phyloP scores from a whole-genome alignment of 2,329 filamentous ascomycete species.

The Phoma sp. region DNA sequence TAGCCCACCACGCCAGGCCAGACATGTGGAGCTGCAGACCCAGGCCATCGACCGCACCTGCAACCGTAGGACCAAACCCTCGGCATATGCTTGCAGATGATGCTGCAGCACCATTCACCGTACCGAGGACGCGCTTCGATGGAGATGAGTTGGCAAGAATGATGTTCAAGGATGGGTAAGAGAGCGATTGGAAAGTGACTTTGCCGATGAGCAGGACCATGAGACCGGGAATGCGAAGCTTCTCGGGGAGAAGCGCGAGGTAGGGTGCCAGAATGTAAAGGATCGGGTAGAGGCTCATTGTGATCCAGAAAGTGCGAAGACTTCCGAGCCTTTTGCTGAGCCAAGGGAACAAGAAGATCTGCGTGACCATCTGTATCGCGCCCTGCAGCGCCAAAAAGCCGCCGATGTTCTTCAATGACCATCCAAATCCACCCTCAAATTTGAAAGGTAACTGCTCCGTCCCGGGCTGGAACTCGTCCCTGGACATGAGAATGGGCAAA shows the following conservation, averaged over 20 bases:
- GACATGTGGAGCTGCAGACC: constrained; percentile 83
- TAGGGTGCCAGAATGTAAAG: constrained; percentile 91
- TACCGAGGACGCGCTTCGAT: constrained; percentile 82
- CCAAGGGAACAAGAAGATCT: constrained; percentile 81
- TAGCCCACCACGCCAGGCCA: constrained; percentile 92
- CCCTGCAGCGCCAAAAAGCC: constrained; percentile 89
- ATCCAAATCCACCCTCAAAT: constrained; percentile 84
- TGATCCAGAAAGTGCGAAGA: constrained; percentile 79
- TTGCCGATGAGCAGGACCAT: constrained; percentile 85
- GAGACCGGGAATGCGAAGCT: constrained; percentile 73
- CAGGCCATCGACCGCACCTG: constrained; percentile 80
- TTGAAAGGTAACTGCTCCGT: constrained; percentile 75
- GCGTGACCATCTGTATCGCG: constrained; percentile 84
- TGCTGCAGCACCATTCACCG: constrained; percentile 89
- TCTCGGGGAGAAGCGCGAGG: constrained; percentile 78
- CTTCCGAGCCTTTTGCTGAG: constrained; percentile 77
- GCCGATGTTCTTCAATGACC: constrained; percentile 83
- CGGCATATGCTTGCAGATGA: constrained; percentile 89
- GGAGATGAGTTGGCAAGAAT: constrained; percentile 88
- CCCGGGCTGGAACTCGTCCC: constrained; percentile 58
- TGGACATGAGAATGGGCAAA: constrained; percentile 89
- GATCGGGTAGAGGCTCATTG: constrained; percentile 82
- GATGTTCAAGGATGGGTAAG: constrained; percentile 89
- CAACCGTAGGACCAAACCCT: constrained; percentile 86
- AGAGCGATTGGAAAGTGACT: constrained; percentile 88